phyloP scores from a whole-genome alignment of 2,329 filamentous ascomycete genomes.

The Trichoderma sp. region DNA sequence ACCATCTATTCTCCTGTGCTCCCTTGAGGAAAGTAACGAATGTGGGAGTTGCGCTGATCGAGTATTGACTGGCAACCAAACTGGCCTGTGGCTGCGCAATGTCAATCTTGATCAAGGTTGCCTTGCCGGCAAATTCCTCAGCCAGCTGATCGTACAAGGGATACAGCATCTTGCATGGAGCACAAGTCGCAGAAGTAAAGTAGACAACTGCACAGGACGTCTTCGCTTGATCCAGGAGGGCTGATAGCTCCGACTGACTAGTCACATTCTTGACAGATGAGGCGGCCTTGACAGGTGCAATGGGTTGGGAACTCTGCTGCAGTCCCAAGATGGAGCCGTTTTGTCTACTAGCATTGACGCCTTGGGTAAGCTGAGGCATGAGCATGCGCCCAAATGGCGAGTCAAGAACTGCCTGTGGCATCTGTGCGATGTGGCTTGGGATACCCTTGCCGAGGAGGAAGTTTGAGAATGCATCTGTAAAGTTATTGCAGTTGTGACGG shows the following conservation, averaged over 20 bases:
- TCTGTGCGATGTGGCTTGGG: conserved; percentile 79
- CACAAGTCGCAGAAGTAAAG: conserved; percentile 87
- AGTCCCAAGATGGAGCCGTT: conserved; percentile 57
- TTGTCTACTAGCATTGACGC: conserved; percentile 51
- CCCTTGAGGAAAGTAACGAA: conserved; percentile 84
- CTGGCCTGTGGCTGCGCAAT: conserved; percentile 64
- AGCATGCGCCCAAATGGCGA: conserved; percentile 90
- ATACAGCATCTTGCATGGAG: conserved; percentile 81
- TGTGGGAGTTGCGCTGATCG: conserved; percentile 77
- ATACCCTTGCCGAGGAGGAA: conserved; percentile 89
- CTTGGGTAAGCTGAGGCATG: conserved; percentile 64
- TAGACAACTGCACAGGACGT: conserved; percentile 79
- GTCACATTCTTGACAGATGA: conserved; percentile 60
- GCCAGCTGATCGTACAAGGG: conserved; percentile 81
- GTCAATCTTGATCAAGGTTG: conserved; percentile 80
- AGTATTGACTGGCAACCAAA: conserved; percentile 64
- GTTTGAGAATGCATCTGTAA: conserved; percentile 87
- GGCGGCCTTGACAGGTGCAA: conserved; percentile 9
- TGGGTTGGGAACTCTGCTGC: conserved; percentile 40
- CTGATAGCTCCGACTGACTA: conserved; percentile 39
- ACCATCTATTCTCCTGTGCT: conserved; percentile 76
- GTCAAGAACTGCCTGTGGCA: conserved; percentile 81
- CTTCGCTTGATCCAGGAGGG: conserved; percentile 55
- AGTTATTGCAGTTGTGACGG: conserved; percentile 97
- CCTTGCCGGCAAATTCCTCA: conserved; percentile 66